These are phyloP conservation scores for Vitellaria paradoxa DNA, from an alignment of 179 eudicot genomes.

Conservation along the genomic window DNA sequence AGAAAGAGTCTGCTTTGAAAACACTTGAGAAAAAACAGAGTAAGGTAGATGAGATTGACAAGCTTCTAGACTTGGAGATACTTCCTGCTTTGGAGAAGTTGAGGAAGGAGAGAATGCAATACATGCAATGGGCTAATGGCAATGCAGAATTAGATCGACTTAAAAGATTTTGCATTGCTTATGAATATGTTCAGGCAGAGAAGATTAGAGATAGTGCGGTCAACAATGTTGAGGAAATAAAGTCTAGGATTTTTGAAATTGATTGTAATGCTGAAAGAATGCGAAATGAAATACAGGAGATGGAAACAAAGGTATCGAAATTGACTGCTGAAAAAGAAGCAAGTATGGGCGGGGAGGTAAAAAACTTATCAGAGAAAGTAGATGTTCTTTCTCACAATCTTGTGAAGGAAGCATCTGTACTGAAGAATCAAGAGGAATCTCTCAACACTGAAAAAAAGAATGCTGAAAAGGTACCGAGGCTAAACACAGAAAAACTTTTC, in stretches of 20 bases:
- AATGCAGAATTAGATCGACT: constrained; percentile 88
- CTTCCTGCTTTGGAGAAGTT: constrained; percentile 93
- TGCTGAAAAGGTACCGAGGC: constrained; percentile 62
- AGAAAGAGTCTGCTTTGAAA: constrained; percentile 92
- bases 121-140: constrained; percentile 98
- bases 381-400: constrained; percentile 76
- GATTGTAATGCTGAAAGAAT: constrained; percentile 44
- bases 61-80: constrained; percentile 93
- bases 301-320: constrained; percentile 64
- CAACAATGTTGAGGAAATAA: constrained; percentile 56
- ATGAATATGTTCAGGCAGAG: constrained; percentile 87
- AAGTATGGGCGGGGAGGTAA: constrained; percentile 84
- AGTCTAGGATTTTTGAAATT: constrained; percentile 59
- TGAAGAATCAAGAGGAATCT: constrained; percentile 79
- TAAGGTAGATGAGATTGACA: constrained; percentile 96
- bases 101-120: constrained; percentile 90
- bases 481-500: neutral
- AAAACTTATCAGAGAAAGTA: constrained; percentile 65
- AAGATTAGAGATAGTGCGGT: constrained; percentile 72
- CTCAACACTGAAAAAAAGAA: constrained; percentile 61
- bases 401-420: constrained; percentile 72
- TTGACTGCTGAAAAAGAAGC: constrained; percentile 81
- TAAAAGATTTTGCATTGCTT: constrained; percentile 91
- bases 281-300: constrained; percentile 59
- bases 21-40: constrained; percentile 95